Conservation (phyloP, 805 yeast species). For the Metschnikowia aberdeeniae region DNA sequence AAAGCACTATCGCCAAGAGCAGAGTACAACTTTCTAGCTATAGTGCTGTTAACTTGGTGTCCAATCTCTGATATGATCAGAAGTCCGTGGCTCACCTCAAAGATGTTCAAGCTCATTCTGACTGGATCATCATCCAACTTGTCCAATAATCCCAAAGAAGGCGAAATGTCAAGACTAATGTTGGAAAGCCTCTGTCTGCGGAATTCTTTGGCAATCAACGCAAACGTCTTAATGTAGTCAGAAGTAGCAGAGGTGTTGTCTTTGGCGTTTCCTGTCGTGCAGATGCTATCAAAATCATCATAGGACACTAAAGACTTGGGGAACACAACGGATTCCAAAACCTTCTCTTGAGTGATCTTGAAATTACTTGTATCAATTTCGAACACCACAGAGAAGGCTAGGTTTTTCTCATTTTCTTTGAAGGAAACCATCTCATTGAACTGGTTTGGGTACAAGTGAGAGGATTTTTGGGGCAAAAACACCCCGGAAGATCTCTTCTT, state of each 20-base stretch:
- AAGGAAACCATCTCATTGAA: slow-evolving; percentile 61
- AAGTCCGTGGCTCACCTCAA: slow-evolving; percentile 54
- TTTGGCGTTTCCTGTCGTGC: slow-evolving; percentile 26
- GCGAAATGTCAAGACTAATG: slow-evolving; percentile 42
- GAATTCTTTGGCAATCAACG: slow-evolving; percentile 63
- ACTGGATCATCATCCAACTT: slow-evolving; percentile 84
- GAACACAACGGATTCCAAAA: slow-evolving; percentile 65
- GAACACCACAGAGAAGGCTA: slow-evolving; percentile 75
- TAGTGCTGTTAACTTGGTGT: slow-evolving; percentile 75
- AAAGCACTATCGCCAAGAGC: slow-evolving; percentile 77
- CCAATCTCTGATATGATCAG: slow-evolving; percentile 69
- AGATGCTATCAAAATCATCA: slow-evolving; percentile 51
- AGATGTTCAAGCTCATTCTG: slow-evolving; percentile 66
- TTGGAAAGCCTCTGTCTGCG: slow-evolving; percentile 63
- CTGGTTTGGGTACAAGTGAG: slow-evolving; percentile 63
- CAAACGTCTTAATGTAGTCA: slow-evolving; percentile 60
- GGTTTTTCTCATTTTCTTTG: slow-evolving; percentile 52
- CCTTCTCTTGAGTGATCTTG: slow-evolving; percentile 70
- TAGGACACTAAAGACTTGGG: slow-evolving; percentile 59
- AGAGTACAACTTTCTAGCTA: slow-evolving; percentile 76
- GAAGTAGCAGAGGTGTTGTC: slow-evolving; percentile 51
- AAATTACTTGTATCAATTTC: slow-evolving; percentile 69
- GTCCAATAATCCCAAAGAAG: slow-evolving; percentile 63
- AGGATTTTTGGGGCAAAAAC: slow-evolving; percentile 71
- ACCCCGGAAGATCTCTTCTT: slow-evolving; percentile 89